A percentile compares a stretch with the other conserved stretches of the same genome.
Evolutionary conservation across 805 yeast genomes (phyloP).

Genomic region (Debaryomyces hansenii): DNA sequence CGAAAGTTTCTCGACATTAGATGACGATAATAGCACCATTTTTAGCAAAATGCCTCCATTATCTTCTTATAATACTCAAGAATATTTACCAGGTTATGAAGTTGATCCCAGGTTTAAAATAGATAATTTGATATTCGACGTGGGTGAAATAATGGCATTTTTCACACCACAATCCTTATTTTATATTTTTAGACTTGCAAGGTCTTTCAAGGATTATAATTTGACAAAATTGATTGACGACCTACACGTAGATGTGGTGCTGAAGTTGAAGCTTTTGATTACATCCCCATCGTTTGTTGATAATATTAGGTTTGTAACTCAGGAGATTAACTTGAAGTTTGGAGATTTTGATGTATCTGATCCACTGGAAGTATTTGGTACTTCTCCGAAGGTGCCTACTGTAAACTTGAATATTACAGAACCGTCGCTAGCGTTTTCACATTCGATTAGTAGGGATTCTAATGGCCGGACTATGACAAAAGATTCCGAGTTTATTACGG

Average conservation of each 20-base stretch:
- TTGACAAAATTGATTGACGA: slow-evolving; percentile 58
- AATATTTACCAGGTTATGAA: slow-evolving; percentile 28
- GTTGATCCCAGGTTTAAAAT: slow-evolving; percentile 46
- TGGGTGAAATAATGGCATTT: slow-evolving; percentile 50
- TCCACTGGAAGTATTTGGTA: slow-evolving; percentile 23
- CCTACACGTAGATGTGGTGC: slow-evolving; percentile 61
- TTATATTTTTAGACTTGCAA: slow-evolving; percentile 36
- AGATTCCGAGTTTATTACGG: slow-evolving; percentile 19
- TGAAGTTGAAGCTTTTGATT: slow-evolving; percentile 36
- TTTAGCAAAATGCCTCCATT: slow-evolving; percentile 18
- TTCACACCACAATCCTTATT: slow-evolving; percentile 47
- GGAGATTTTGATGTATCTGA: slow-evolving; percentile 28
- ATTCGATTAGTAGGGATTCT: slow-evolving; percentile 9
- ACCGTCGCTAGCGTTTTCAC: slow-evolving; percentile 34
- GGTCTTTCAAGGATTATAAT: slow-evolving; percentile 34
- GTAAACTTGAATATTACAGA: slow-evolving; percentile 30
- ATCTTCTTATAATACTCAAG: slow-evolving; percentile 26
- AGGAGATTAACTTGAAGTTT: slow-evolving; percentile 40
- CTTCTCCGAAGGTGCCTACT: slow-evolving; percentile 24
- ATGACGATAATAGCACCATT: not conserved
- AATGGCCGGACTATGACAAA: slow-evolving; percentile 2
- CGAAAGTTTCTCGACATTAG: not conserved
- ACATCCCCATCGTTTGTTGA: slow-evolving; percentile 31
- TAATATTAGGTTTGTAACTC: slow-evolving; percentile 50
- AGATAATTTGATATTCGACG: slow-evolving; percentile 53